Conservation (phyloP, 2,329 filamentous ascomycete species). For the Fusarium tjaetaba region DNA sequence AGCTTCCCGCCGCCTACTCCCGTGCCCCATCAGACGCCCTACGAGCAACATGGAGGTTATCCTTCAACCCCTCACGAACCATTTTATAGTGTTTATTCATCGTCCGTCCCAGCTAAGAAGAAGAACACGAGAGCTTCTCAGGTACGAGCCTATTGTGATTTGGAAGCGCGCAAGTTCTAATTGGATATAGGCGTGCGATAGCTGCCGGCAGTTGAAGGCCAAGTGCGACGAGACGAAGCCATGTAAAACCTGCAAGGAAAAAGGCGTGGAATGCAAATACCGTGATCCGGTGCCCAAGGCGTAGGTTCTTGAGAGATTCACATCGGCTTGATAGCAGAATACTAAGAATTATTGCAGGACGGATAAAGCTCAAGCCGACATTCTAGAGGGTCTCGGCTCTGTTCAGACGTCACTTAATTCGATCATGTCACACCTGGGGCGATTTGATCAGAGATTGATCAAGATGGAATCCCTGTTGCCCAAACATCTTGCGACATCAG, state of each 20-base stretch:
- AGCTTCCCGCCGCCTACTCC: slow-evolving; percentile 56
- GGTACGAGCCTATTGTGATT: slow-evolving; percentile 49
- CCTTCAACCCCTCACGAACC: slow-evolving; percentile 47
- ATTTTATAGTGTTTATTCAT: slow-evolving; percentile 55
- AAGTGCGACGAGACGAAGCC: slow-evolving; percentile 91
- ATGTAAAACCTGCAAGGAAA: slow-evolving; percentile 88
- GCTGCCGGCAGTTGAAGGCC: slow-evolving; percentile 85
- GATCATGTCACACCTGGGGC: slow-evolving; percentile 51
- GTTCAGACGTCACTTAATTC: slow-evolving; percentile 52
- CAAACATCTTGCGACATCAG: slow-evolving; percentile 26
- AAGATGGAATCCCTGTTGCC: slow-evolving; percentile 49
- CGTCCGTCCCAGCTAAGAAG: slow-evolving; percentile 59
- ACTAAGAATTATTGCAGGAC: slow-evolving; percentile 51
- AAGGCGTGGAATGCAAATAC: slow-evolving; percentile 85
- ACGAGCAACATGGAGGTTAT: slow-evolving; percentile 50
- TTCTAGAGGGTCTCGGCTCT: slow-evolving; percentile 63
- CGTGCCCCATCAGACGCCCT: slow-evolving; percentile 51
- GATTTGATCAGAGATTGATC: slow-evolving; percentile 51
- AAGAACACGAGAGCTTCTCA: slow-evolving; percentile 74
- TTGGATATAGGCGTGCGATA: slow-evolving; percentile 81
- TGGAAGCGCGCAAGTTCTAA: slow-evolving; percentile 16
- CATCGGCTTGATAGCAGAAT: background rate
- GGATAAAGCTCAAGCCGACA: slow-evolving; percentile 69
- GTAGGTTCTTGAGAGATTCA: slow-evolving; percentile 59
- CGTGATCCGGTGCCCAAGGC: slow-evolving; percentile 91